Percentiles rank a stretch among this genome's conserved stretches.
phyloP scores from a whole-genome alignment of 495 filamentous ascomycete species.

The Venustampulla echinocandica region DNA sequence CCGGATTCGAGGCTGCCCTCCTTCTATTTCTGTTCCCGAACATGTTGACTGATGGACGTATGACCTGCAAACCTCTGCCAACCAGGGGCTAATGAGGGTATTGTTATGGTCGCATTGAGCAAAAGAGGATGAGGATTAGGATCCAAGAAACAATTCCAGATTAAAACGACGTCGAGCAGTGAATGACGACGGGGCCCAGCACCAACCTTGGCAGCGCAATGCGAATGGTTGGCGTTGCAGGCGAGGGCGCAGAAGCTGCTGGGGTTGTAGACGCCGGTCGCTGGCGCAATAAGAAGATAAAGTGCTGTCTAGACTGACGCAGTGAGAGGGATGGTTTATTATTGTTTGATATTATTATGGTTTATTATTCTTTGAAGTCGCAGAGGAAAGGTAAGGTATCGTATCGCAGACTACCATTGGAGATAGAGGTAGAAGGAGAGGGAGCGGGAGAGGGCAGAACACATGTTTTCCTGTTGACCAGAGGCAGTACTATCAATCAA shows the following conservation, averaged over 20 bases:
- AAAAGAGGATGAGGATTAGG: slow-evolving; percentile 9
- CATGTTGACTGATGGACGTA: slow-evolving; percentile 32
- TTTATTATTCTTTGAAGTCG: no score
- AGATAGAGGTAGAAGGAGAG: no score
- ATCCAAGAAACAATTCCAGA: neutral
- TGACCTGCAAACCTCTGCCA: slow-evolving; percentile 20
- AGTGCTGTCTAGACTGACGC: neutral
- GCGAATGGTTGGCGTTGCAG: slow-evolving; percentile 1
- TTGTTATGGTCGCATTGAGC: slow-evolving; percentile 19
- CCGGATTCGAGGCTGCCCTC: slow-evolving; percentile 43
- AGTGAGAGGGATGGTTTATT: no score
- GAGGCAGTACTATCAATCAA: no score
- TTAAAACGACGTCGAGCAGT: neutral
- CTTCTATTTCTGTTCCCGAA: slow-evolving; percentile 45
- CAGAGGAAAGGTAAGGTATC: no score
- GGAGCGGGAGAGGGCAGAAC: no score
- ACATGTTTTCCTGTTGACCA: no score
- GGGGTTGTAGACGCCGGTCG: neutral
- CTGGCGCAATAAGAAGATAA: neutral
- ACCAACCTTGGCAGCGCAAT: no score
- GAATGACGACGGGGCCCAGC: slow-evolving; percentile 22
- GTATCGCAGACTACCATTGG: no score
- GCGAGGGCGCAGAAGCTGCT: neutral
- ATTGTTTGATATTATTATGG: no score
- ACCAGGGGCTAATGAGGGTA: slow-evolving; percentile 20